Evolutionary conservation across 2,329 filamentous ascomycete genomes (phyloP).

Genomic region (Phialemoniopsis sp.): DNA sequence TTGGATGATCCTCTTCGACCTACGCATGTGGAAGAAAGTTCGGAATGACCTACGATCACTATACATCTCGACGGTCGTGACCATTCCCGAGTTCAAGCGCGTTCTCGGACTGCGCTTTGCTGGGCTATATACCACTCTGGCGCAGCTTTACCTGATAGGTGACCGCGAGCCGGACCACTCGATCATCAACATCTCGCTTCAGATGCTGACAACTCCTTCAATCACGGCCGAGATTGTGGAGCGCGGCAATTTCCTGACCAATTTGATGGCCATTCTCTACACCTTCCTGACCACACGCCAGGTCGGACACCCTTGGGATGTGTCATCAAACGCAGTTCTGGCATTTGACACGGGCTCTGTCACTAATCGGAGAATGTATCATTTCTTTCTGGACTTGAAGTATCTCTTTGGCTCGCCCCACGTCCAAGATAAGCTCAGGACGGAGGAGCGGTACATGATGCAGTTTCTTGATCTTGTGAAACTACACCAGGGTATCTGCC

Average conservation of each 20-base stretch:
- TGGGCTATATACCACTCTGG: conserved; percentile 87
- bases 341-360: conserved; percentile 94
- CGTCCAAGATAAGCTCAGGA: conserved; percentile 79
- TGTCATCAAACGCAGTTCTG: conserved; percentile 79
- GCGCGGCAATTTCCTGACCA: conserved; percentile 91
- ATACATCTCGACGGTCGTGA: conserved; percentile 94
- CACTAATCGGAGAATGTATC: conserved; percentile 92
- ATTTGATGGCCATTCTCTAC: conserved; percentile 92
- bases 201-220: conserved; percentile 94
- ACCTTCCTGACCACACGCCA: conserved; percentile 95
- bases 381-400: conserved; percentile 93
- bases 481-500: conserved; percentile 94
- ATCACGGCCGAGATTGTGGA: conserved; percentile 96
- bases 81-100: conserved; percentile 93
- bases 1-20: conserved; percentile 90
- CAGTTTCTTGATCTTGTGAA: conserved; percentile 96
- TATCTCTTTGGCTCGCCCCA: conserved; percentile 86
- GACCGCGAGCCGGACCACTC: conserved; percentile 97
- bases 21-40: conserved; percentile 95
- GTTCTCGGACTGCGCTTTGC: conserved; percentile 91
- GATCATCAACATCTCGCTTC: conserved; percentile 94
- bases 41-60: conserved; percentile 86
- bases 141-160: conserved; percentile 91
- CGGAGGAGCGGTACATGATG: conserved; percentile 80
- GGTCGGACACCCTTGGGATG: conserved; percentile 88